Base-by-base conservation (phyloP, 768 basidiomycete species). In the Tricholoma matsutake region DNA sequence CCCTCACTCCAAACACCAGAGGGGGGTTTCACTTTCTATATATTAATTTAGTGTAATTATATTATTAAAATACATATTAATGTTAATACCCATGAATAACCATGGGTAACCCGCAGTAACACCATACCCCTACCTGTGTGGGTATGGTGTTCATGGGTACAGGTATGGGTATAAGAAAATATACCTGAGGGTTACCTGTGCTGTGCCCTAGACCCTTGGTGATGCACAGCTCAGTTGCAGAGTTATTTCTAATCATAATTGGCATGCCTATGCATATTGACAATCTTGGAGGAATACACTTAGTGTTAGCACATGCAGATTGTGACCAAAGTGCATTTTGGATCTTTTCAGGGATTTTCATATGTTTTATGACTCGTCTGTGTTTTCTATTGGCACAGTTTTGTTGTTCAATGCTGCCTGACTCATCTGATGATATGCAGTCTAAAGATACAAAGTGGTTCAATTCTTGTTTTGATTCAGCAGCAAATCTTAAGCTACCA, bases 141-240 rank as follows among this genome's bases (percentile, higher is more conserved):
- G n/a, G n/a, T n/a, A n/a, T n/a, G n/a, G 11, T 28, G 13, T 29
- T 29, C 4, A 28, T 11, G 14, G 28, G 16, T 1, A 11, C 47
- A 28, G 14, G 6, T 4, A 51, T 10, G 28, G 9, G 25, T 25
- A 51, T 2, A 11, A 25, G 14, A 14, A 29, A 1, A 51, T 25
- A n/a, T n/a, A n/a, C n/a, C n/a, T n/a, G n/a, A n/a, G n/a, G n/a
- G n/a, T n/a, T n/a, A n/a, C n/a, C n/a, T n/a, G n/a, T 5, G 4
- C n/a, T 9, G 43, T 74, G 47, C 75, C 73, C 54, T 75, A n/a
- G 73, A 1, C 76, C 75, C 49, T 73, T 75, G 3, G 75, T 76
- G 0, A 77, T 72, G 58, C 73, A 73, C 1, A 74, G 45, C 28
- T 76, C 73, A 11, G 72, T 77, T 0, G 73, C 74, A 13, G 66